Conservation (phyloP, 139 green algal species). For the Ettlia oleoabundans region DNA sequence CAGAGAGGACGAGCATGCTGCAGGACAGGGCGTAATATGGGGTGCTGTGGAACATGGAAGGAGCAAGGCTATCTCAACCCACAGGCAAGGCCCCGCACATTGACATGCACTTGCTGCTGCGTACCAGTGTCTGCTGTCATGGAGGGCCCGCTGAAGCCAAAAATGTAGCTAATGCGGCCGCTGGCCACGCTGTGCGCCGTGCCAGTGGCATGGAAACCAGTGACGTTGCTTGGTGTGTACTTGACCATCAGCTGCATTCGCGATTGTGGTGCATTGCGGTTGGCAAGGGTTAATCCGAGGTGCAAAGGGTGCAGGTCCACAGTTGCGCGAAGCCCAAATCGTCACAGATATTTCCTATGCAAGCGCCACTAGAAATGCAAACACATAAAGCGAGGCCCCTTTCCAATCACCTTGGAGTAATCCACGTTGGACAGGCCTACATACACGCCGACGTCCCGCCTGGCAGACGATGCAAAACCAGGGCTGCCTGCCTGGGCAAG, state of each 20-base stretch:
- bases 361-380: too few relatives aligned
- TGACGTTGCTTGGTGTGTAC: slow-evolving; percentile 25
- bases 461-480: neutral
- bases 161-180: slow-evolving; percentile 83
- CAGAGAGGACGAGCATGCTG: slow-evolving; percentile 83
- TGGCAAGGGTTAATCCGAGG: too few relatives aligned
- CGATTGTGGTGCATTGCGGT: neutral
- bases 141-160: slow-evolving; percentile 69
- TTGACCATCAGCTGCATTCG: slow-evolving; percentile 32
- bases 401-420: slow-evolving; percentile 28
- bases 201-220: slow-evolving; percentile 45
- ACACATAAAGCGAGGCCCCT: neutral
- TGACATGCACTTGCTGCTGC: neutral
- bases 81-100: neutral
- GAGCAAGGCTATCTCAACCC: neutral
- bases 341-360: too few relatives aligned
- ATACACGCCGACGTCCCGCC: slow-evolving; percentile 59
- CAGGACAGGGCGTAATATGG: neutral
- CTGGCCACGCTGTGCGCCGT: slow-evolving; percentile 73
- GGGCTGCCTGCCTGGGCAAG: neutral
- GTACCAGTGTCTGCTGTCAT: slow-evolving; percentile 78
- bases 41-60: neutral
- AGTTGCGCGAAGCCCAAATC: too few relatives aligned
- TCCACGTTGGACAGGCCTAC: slow-evolving; percentile 64
- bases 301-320: neutral